phyloP scores from a whole-genome alignment of 108 stramenopile genomes.

The Fistulifera solaris region DNA sequence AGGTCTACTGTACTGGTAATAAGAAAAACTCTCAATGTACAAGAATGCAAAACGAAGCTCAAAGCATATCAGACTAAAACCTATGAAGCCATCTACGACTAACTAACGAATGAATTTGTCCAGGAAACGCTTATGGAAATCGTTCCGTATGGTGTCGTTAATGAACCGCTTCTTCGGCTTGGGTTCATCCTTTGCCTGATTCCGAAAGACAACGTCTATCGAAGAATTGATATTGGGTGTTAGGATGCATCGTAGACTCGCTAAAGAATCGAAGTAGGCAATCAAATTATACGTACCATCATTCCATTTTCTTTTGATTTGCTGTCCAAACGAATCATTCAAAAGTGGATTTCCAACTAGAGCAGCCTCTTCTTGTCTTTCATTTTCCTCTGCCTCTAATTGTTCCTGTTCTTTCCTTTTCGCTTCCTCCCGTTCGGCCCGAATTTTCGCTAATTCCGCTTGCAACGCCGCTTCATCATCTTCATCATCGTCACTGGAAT shows the following conservation, averaged over 20 bases:
- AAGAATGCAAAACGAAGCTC: too few species aligned
- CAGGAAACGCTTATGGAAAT: constrained; percentile 93
- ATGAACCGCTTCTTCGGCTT: constrained; percentile 88
- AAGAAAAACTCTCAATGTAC: too few species aligned
- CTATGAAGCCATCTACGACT: too few species aligned
- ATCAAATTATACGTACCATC: too few species aligned
- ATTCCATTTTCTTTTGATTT: constrained; percentile 88
- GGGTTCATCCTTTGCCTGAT: constrained; percentile 88
- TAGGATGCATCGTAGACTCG: too few species aligned
- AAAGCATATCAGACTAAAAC: too few species aligned
- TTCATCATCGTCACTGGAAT: constrained; percentile 76
- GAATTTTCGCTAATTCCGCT: constrained; percentile 88
- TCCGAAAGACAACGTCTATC: constrained; percentile 83
- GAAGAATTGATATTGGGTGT: too few species aligned
- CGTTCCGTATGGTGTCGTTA: constrained; percentile 95
- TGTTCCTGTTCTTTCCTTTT: constrained; percentile 70
- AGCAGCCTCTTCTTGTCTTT: constrained; percentile 76
- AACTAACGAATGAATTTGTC: constrained; percentile 86
- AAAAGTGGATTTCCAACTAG: constrained; percentile 83
- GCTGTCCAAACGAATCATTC: constrained; percentile 18
- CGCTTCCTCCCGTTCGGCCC: constrained; percentile 75
- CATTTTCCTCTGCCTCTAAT: constrained; percentile 56
- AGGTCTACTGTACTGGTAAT: too few species aligned
- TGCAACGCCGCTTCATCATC: constrained; percentile 89
- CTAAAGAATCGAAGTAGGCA: too few species aligned